phyloP scores from a whole-genome alignment of 768 basidiomycete species.

The Boletus sp. region DNA sequence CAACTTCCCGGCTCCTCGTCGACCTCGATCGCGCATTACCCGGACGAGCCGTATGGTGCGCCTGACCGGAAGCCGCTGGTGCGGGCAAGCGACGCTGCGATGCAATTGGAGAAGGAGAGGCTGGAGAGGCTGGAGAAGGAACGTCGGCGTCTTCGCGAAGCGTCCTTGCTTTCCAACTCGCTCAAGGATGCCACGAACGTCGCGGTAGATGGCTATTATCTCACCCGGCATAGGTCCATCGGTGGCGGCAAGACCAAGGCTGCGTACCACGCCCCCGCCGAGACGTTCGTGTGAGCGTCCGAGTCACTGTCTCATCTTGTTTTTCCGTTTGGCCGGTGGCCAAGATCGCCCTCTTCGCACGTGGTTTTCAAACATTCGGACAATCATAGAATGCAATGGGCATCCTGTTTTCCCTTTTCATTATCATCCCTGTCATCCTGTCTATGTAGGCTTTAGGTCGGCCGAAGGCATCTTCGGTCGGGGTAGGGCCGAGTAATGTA shows the following conservation, averaged over 20 bases:
- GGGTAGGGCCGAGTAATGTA: conserved; percentile 8
- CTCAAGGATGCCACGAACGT: conserved; percentile 32
- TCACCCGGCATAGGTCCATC: conserved; percentile 18
- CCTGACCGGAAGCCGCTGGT: conserved; percentile 35
- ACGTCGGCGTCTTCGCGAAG: conserved; percentile 28
- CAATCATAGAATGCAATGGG: conserved; percentile 18
- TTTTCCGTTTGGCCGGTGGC: not conserved
- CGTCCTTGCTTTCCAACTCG: conserved; percentile 14
- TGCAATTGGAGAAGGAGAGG: conserved; percentile 49
- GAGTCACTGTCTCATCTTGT: not conserved
- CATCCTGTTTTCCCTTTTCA: not conserved
- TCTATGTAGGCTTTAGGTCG: conserved; percentile 11
- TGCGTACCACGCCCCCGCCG: conserved; percentile 9
- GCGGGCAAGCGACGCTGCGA: conserved; percentile 53
- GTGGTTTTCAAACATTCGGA: conserved; percentile 2
- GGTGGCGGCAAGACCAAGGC: conserved; percentile 17
- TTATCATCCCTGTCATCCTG: not conserved
- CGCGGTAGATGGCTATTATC: conserved; percentile 15
- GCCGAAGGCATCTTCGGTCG: not conserved
- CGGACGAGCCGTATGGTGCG: conserved; percentile 9
- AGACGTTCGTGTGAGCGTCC: conserved; percentile 16
- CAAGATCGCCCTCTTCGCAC: not conserved
- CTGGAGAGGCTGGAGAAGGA: conserved; percentile 34
- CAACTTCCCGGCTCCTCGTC: conserved; percentile 20
- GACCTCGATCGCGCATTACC: conserved; percentile 12